Conservation (phyloP, 2,329 filamentous ascomycete genomes). For the Grosmannia serpens region DNA sequence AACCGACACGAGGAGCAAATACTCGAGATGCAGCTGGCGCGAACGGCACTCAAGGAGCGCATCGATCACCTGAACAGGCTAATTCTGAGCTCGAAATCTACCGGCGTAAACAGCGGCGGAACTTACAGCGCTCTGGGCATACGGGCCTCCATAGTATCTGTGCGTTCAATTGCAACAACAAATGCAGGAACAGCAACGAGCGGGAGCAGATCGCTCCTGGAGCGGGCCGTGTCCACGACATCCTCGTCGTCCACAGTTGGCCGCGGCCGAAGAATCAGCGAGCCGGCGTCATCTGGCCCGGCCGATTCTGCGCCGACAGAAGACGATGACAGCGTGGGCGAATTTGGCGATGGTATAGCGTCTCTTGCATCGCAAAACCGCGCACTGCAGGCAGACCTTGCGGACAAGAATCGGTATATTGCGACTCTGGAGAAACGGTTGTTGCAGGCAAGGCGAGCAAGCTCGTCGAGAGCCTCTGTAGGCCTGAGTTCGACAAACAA, state of each 20-base stretch:
- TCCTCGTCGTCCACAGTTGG: conserved; percentile 52
- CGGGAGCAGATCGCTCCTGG: conserved; percentile 34
- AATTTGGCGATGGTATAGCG: conserved; percentile 78
- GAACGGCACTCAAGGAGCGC: conserved; percentile 90
- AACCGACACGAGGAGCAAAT: conserved; percentile 93
- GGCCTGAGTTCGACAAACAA: conserved; percentile 48
- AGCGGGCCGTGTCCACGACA: conserved; percentile 55
- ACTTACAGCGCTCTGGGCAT: conserved; percentile 57
- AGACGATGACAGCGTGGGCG: conserved; percentile 62
- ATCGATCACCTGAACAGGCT: conserved; percentile 94
- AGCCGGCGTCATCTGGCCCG: conserved; percentile 25
- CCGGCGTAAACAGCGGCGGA: conserved; percentile 75
- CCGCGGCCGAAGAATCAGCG: conserved; percentile 39
- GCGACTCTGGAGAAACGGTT: conserved; percentile 84
- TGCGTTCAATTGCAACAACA: conserved; percentile 40
- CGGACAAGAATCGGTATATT: conserved; percentile 97
- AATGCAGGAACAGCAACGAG: conserved; percentile 23
- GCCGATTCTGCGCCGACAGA: conserved; percentile 32
- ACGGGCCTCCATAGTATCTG: conserved; percentile 47
- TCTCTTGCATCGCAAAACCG: conserved; percentile 75
- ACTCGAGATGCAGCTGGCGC: conserved; percentile 93
- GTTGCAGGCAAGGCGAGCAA: conserved; percentile 79
- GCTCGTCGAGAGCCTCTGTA: conserved; percentile 75
- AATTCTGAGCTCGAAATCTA: conserved; percentile 90
- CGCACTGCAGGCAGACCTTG: conserved; percentile 85